Conservation (phyloP, 108 stramenopile genomes). For the Pseudonitzschia multiseries region DNA sequence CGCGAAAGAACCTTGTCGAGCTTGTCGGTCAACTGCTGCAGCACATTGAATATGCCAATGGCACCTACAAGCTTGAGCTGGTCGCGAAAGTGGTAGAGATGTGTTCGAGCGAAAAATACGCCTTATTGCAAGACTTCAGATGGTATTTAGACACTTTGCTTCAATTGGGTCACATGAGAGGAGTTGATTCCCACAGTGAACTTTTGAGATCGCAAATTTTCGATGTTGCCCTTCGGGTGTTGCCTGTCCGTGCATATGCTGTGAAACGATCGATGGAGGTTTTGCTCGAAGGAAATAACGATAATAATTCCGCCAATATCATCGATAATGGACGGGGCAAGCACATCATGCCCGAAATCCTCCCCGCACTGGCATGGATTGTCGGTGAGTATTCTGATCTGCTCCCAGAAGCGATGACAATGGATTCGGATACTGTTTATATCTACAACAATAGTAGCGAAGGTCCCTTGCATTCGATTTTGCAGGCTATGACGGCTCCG, state of each 20-base stretch:
- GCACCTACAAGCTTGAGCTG: conserved; percentile 89
- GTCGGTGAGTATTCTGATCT: conserved; percentile 92
- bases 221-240: conserved; percentile 93
- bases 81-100: conserved; percentile 92
- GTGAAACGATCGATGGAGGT: conserved; percentile 80
- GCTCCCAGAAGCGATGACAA: conserved; percentile 58
- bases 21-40: conserved; percentile 89
- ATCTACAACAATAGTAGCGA: conserved; percentile 48
- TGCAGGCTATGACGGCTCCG: conserved; percentile 71
- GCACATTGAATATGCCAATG: conserved; percentile 88
- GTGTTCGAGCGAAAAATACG: conserved; percentile 93
- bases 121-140: conserved; percentile 84
- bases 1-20: conserved; percentile 90
- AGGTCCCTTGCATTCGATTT: conserved; percentile 63
- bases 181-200: conserved; percentile 70
- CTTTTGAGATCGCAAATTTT: conserved; percentile 86
- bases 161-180: conserved; percentile 80
- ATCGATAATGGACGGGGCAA: conserved; percentile 43
- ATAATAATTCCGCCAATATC: conserved; percentile 20
- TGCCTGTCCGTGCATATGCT: conserved; percentile 91
- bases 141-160: conserved; percentile 96
- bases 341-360: conserved; percentile 70
- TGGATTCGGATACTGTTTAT: conserved; percentile 49
- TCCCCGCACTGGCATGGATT: conserved; percentile 94
- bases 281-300: conserved; percentile 46